A percentile compares a stretch with the other conserved stretches of the same genome.
phyloP scores from a whole-genome alignment of 352 stramenopile species.

The Saprolegnia diclina region DNA sequence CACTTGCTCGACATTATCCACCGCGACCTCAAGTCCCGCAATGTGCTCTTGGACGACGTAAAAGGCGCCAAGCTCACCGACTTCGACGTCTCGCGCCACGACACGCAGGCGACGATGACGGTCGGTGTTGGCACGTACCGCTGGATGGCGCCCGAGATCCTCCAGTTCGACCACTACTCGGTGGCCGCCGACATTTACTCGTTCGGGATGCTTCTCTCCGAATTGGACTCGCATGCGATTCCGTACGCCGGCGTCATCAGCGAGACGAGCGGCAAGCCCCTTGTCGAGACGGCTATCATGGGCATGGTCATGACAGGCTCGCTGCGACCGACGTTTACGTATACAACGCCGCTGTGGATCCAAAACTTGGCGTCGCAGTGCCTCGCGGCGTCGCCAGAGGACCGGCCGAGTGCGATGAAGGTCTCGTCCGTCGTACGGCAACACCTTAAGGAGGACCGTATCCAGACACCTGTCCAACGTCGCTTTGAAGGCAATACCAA shows the following conservation, averaged over 20 bases:
- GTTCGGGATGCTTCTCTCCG: slow-evolving; percentile 23
- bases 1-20: slow-evolving; percentile 20
- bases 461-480: too few relatives aligned
- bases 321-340: slow-evolving; percentile 17
- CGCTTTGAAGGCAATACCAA: too few relatives aligned
- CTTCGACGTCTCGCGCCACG: slow-evolving; percentile 33
- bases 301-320: slow-evolving; percentile 24
- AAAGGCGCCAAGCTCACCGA: slow-evolving; percentile 24
- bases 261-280: slow-evolving; percentile 22
- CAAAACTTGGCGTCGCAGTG: slow-evolving; percentile 12
- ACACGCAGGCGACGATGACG: slow-evolving; percentile 25
- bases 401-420: slow-evolving; percentile 14
- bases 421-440: slow-evolving; percentile 13
- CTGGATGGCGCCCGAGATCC: slow-evolving; percentile 26
- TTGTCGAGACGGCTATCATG: slow-evolving; percentile 26
- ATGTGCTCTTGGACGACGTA: slow-evolving; percentile 16
- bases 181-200: slow-evolving; percentile 23
- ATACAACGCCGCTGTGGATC: slow-evolving; percentile 19
- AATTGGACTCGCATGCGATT: slow-evolving; percentile 21
- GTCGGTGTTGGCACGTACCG: slow-evolving; percentile 26
- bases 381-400: slow-evolving; percentile 8
- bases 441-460: too few relatives aligned
- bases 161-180: slow-evolving; percentile 26
- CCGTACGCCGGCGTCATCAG: slow-evolving; percentile 20
- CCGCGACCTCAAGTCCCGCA: slow-evolving; percentile 23